phyloP scores from a whole-genome alignment of 441 rosid species.

The Erysimum cheiri region DNA sequence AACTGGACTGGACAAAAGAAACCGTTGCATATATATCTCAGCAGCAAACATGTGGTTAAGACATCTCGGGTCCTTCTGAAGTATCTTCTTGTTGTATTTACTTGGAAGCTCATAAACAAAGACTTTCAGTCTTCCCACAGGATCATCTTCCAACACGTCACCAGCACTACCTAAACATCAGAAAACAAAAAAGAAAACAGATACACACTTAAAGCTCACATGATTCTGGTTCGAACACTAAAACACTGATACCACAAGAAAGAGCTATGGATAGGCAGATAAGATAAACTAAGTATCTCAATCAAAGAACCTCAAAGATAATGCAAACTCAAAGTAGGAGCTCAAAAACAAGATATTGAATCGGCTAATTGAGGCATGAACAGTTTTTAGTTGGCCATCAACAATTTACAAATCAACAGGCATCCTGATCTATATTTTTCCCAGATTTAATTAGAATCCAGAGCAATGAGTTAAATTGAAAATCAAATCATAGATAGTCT shows the following conservation, averaged over 20 bases:
- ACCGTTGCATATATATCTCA: conserved; percentile 78
- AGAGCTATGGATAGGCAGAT: background rate
- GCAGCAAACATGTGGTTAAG: conserved; percentile 84
- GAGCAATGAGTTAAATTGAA: background rate
- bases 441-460: conserved; percentile 16
- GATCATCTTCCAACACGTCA: conserved; percentile 80
- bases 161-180: conserved; percentile 74
- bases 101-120: conserved; percentile 84
- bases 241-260: background rate
- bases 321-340: background rate
- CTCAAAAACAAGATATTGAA: conserved; percentile 4
- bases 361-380: conserved; percentile 15
- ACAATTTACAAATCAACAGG: conserved; percentile 7
- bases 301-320: background rate
- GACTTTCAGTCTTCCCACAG: conserved; percentile 77
- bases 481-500: background rate
- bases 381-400: background rate
- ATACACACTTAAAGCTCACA: conserved; percentile 14
- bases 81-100: conserved; percentile 80
- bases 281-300: background rate
- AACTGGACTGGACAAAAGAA: conserved; percentile 77
- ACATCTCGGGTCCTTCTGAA: conserved; percentile 75
- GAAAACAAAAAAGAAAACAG: background rate
- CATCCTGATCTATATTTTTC: conserved; percentile 5
- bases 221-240: background rate